Evolutionary conservation across 2,329 filamentous ascomycete genomes (phyloP).

Genomic region (Fusarium tricinctum): DNA sequence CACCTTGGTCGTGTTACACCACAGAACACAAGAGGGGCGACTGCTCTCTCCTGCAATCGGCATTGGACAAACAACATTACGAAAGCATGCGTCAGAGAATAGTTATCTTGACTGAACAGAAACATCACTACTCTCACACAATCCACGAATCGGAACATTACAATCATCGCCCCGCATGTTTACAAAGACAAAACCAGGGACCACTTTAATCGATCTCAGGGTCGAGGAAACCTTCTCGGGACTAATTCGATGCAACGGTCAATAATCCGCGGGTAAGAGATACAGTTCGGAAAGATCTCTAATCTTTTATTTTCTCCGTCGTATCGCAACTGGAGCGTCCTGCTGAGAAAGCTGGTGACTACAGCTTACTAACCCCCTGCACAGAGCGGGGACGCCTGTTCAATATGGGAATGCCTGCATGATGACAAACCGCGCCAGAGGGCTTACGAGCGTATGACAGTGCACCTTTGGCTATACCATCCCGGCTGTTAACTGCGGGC

Average conservation of each 20-base stretch:
- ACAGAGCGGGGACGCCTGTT: constrained; percentile 9
- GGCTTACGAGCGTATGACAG: constrained; percentile 30
- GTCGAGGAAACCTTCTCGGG: background rate
- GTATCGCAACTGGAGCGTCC: background rate
- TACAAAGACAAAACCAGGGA: background rate
- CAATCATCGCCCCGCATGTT: background rate
- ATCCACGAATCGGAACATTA: background rate
- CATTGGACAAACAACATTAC: background rate
- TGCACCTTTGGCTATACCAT: background rate
- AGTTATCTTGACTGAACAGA: too few relatives aligned
- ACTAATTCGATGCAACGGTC: background rate
- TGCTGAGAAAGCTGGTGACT: constrained; percentile 39
- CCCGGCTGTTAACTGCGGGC: background rate
- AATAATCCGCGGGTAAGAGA: background rate
- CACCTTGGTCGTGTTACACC: background rate
- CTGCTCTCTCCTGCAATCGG: rapidly evolving
- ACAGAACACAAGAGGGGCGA: background rate
- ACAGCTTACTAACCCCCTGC: constrained; percentile 30
- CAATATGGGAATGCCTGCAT: constrained; percentile 17
- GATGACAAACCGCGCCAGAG: constrained; percentile 30
- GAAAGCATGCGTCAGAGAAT: constrained; percentile 8
- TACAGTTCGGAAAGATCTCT: background rate
- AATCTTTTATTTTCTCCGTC: background rate
- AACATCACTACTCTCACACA: background rate
- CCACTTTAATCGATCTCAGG: constrained; percentile 1